Evolutionary conservation across 2,329 filamentous ascomycete species (phyloP).

Genomic region (Neurospora sp.): DNA sequence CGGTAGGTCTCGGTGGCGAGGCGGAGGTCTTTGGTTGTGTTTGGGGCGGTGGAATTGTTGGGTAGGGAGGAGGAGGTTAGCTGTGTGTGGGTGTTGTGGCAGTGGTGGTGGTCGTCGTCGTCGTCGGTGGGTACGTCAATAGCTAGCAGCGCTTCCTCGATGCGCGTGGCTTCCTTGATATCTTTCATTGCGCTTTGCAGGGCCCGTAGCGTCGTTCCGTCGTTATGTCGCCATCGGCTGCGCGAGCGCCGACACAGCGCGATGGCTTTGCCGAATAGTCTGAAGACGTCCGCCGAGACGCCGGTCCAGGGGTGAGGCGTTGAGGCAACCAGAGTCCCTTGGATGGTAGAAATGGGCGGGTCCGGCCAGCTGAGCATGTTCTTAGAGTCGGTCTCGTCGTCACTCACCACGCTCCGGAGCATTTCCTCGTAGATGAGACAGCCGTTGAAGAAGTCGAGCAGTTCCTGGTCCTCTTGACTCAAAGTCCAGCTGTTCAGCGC

Average conservation of each 20-base stretch:
- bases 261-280: slow-evolving; percentile 19
- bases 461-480: slow-evolving; percentile 7
- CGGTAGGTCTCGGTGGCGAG: slow-evolving; percentile 19
- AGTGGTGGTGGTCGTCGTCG: not conserved
- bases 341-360: not conserved
- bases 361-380: slow-evolving; percentile 21
- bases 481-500: slow-evolving; percentile 9
- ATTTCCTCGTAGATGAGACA: slow-evolving; percentile 22
- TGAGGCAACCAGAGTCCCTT: slow-evolving; percentile 4
- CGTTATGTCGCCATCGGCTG: slow-evolving; percentile 17
- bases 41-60: not conserved
- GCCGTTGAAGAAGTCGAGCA: slow-evolving; percentile 20
- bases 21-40: slow-evolving; percentile 6
- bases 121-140: slow-evolving; percentile 7
- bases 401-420: slow-evolving; percentile 20
- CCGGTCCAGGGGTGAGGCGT: slow-evolving; percentile 18
- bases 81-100: not conserved
- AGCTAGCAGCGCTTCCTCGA: slow-evolving; percentile 16
- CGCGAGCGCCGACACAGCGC: slow-evolving; percentile 19
- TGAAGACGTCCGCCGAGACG: slow-evolving; percentile 15
- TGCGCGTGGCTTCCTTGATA: slow-evolving; percentile 15
- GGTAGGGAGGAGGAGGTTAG: not conserved
- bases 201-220: slow-evolving; percentile 15
- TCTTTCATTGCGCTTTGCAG: slow-evolving; percentile 18
- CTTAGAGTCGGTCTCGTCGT: slow-evolving; percentile 18